These are phyloP conservation scores for Carex cristatella DNA, from an alignment of 176 grass and related monocot species.

Conservation along the genomic window DNA sequence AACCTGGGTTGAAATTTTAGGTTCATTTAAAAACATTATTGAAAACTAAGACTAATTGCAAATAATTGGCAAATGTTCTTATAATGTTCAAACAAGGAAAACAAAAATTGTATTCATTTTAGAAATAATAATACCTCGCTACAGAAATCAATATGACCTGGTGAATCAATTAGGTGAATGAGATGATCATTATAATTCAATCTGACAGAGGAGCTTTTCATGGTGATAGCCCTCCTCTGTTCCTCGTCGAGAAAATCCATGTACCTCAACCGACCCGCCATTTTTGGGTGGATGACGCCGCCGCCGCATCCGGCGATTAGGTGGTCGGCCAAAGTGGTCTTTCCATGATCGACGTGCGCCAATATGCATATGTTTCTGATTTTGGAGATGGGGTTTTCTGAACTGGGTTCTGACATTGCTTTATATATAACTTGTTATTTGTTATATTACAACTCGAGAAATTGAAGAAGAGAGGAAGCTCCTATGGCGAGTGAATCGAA, in stretches of 20 bases:
- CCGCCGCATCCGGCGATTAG: conserved; percentile 70
- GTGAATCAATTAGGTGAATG: conserved; percentile 90
- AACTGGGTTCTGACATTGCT: conserved; percentile 21
- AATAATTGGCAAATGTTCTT: not conserved
- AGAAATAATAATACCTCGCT: conserved; percentile 33
- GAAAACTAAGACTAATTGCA: not conserved
- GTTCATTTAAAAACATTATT: not conserved
- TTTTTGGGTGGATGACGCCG: conserved; percentile 57
- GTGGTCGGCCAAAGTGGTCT: conserved; percentile 89
- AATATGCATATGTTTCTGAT: conserved; percentile 96
- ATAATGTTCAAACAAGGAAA: not conserved
- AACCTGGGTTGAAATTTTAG: not conserved
- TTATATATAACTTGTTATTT: not conserved
- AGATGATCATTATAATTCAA: conserved; percentile 36
- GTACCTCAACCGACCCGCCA: conserved; percentile 60
- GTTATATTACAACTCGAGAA: not conserved
- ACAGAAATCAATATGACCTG: conserved; percentile 95
- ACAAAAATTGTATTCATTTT: not conserved
- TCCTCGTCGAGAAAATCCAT: conserved; percentile 95
- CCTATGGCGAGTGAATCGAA: not conserved
- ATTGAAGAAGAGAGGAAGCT: not conserved
- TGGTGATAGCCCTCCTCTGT: conserved; percentile 78
- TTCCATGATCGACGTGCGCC: conserved; percentile 89
- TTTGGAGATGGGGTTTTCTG: conserved; percentile 9
- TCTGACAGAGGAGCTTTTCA: conserved; percentile 73